Evolutionary conservation across 495 filamentous ascomycete genomes (phyloP).

Genomic region (Xylaria telfairii): DNA sequence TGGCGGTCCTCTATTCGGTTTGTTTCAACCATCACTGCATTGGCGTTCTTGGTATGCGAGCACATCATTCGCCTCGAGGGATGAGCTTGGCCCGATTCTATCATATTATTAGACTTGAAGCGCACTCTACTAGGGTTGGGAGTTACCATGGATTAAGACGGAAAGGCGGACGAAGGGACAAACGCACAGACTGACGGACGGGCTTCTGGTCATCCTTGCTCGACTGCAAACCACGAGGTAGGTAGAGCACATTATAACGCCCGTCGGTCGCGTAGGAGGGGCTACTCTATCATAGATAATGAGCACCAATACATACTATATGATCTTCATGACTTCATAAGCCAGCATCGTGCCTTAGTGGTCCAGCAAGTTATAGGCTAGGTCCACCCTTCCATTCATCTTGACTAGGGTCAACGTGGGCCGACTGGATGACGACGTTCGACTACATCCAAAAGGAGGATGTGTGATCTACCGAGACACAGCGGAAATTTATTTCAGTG

Average conservation of each 20-base stretch:
- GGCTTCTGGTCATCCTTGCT: not conserved
- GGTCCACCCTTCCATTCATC: not conserved
- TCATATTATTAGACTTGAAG: conserved; percentile 19
- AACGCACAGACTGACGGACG: not conserved
- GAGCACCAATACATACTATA: not conserved
- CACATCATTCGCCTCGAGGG: conserved; percentile 12
- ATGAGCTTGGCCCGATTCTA: conserved; percentile 8
- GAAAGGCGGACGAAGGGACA: not conserved
- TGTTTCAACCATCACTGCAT: conserved; percentile 24
- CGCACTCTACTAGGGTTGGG: not conserved
- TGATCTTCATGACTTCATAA: conserved; percentile 3
- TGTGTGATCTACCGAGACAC: not conserved
- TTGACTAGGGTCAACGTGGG: not conserved
- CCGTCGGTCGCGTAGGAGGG: not conserved
- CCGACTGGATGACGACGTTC: not conserved
- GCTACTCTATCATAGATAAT: conserved; percentile 1
- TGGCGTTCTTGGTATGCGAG: conserved; percentile 18
- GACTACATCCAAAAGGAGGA: not conserved
- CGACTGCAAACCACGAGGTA: not conserved
- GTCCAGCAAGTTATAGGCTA: not conserved
- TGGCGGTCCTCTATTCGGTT: conserved; percentile 13
- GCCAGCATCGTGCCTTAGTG: not conserved
- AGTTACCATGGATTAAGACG: not conserved
- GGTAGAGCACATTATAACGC: not conserved
- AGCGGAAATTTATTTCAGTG: not conserved